Conservation (phyloP, 192 early-diverging fungal genomes). For the Piromyces finnis region DNA sequence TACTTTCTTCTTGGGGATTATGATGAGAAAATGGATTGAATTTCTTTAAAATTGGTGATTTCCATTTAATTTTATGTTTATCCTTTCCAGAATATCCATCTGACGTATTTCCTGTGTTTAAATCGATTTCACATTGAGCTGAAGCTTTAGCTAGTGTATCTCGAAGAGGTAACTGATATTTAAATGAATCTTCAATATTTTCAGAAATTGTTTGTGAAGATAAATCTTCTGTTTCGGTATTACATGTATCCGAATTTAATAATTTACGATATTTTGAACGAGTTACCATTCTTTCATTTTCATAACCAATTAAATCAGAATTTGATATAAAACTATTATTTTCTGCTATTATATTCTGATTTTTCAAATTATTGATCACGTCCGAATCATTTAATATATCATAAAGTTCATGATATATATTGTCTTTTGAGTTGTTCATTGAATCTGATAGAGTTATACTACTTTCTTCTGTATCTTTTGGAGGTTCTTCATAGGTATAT, state of each 20-base stretch:
- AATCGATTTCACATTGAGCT: too few species aligned
- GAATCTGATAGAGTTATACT: not conserved
- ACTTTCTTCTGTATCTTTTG: not conserved
- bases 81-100: too few species aligned
- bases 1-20: not conserved
- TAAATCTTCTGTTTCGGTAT: not conserved
- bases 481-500: not conserved
- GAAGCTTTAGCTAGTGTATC: too few species aligned
- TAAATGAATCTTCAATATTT: too few species aligned
- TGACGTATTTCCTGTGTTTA: too few species aligned
- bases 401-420: not conserved
- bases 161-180: too few species aligned
- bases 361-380: not conserved
- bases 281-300: not conserved
- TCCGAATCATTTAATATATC: not conserved
- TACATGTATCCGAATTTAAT: not conserved
- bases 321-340: too few species aligned
- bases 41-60: not conserved
- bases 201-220: not conserved
- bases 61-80: not conserved
- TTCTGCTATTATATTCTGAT: not conserved
- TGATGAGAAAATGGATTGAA: not conserved
- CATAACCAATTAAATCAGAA: not conserved
- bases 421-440: not conserved
- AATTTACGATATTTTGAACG: not conserved